phyloP scores from a whole-genome alignment of 331 rosid genomes.

The Spiraea crenata region DNA sequence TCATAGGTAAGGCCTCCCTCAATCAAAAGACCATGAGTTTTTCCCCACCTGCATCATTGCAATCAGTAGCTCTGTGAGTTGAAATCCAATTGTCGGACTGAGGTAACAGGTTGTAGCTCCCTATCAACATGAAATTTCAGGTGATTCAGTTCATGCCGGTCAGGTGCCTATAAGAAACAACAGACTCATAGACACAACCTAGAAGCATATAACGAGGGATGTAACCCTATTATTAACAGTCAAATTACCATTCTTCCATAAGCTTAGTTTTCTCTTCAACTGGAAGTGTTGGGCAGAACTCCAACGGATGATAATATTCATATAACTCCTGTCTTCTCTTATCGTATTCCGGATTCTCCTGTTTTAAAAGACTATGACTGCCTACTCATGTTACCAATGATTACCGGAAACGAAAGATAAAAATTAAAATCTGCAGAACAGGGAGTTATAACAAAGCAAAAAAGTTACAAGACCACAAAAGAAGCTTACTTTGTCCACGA shows the following conservation, averaged over 20 bases:
- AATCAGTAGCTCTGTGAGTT: constrained; percentile 8
- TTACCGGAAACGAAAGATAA: not conserved
- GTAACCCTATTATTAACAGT: not conserved
- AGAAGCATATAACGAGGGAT: not conserved
- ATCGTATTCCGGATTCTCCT: constrained; percentile 74
- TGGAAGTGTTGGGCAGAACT: constrained; percentile 69
- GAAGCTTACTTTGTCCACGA: constrained; percentile 70
- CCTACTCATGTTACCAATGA: constrained; percentile 43
- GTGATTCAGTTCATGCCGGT: not conserved
- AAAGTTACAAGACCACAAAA: not conserved
- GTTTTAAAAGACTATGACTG: constrained; percentile 87
- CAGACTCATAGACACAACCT: not conserved
- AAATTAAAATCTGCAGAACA: constrained; percentile 8
- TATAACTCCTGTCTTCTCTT: constrained; percentile 60
- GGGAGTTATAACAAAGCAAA: not conserved
- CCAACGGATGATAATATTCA: constrained; percentile 79
- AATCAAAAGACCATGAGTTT: constrained; percentile 68
- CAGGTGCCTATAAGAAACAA: not conserved
- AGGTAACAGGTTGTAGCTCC: not conserved
- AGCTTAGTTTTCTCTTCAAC: constrained; percentile 78
- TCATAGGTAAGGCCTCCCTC: constrained; percentile 86
- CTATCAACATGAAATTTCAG: constrained; percentile 2
- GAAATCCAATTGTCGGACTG: not conserved
- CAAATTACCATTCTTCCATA: constrained; percentile 90
- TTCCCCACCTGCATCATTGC: constrained; percentile 78